Base-by-base conservation (phyloP, 306 rosid species). In the Abrus precatorius region DNA sequence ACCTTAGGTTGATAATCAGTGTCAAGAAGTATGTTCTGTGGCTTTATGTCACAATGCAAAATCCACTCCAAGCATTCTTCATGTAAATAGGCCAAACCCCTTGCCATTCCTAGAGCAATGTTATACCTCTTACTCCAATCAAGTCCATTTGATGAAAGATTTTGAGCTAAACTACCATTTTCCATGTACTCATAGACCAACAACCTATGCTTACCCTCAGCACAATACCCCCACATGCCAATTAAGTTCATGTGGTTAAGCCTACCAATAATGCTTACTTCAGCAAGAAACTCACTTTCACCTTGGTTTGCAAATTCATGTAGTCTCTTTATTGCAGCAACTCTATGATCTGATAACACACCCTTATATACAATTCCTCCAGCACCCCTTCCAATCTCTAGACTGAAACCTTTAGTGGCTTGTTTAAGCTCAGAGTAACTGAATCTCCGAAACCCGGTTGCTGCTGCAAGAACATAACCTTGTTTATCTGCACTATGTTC, bases 381-480 rank as follows among this genome's bases (percentile, higher is more conserved):
- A 0, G 82, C 79, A 2, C 92, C 92, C 54, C 86, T 84, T 48
- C 92, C 92, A 61, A 86, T 79, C 77, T 84, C 90, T 76, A 84
- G 50, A 6, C 41, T 62, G 41, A 88, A 88, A 52, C 63, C 79
- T 34, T 50, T 6, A 1, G 92, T 82, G 0, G 80, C 90, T 70
- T 68, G 76, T 48, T 88, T 86, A 6, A 86, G 84, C 78, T 88
- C 87, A 0, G 75, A 32, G 41, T 84, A 88, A 5, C 64, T 52
- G 36, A 53, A 72, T 4, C 47, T 53, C 7, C 50, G 4, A 28
- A 72, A 72, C n/a, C 64, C 66, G 1, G 77, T 54, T 1, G 77
- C 66, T 9, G 66, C 47, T 7, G 76, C 67, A 41, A 74, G 78
- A 56, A 55, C 55, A 29, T 56, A 57, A 5, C 69, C 61, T 44